Conservation (phyloP, 129 eudicot species). For the Pseudognaphalium luteoalbum region DNA sequence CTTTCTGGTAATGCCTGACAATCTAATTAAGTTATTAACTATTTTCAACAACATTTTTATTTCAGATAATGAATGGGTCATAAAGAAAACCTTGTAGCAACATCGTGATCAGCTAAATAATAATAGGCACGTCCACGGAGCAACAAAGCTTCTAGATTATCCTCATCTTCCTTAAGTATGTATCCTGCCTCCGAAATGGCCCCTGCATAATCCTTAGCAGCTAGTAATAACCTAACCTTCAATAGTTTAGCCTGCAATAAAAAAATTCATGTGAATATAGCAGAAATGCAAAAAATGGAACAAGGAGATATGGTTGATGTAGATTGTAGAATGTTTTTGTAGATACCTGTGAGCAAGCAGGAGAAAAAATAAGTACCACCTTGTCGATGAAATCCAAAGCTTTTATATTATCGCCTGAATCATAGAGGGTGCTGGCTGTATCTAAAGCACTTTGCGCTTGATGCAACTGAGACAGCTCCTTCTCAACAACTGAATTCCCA, state of each 20-base stretch:
- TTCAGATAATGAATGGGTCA: background rate
- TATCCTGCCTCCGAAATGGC: constrained; percentile 88
- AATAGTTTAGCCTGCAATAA: constrained; percentile 75
- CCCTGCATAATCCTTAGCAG: constrained; percentile 72
- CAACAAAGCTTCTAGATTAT: constrained; percentile 74
- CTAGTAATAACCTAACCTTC: constrained; percentile 76
- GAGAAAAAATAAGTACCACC: constrained; percentile 94
- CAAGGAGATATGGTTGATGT: constrained; percentile 2
- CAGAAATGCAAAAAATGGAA: background rate
- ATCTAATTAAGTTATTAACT: background rate
- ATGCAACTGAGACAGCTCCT: constrained; percentile 87
- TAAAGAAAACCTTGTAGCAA: constrained; percentile 71
- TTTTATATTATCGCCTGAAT: constrained; percentile 69
- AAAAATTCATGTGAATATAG: constrained; percentile 11
- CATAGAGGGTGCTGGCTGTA: constrained; percentile 56
- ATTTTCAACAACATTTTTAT: background rate
- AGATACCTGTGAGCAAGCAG: constrained; percentile 80
- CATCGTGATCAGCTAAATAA: constrained; percentile 96
- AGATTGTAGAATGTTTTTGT: background rate
- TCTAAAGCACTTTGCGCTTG: constrained; percentile 79
- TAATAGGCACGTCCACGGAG: constrained; percentile 96
- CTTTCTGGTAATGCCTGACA: constrained; percentile 95
- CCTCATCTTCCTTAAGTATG: constrained; percentile 85
- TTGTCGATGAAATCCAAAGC: constrained; percentile 76
- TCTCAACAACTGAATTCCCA: constrained; percentile 71